Evolutionary conservation across 257 asterid species (phyloP).

Genomic region (Lycium barbarum): DNA sequence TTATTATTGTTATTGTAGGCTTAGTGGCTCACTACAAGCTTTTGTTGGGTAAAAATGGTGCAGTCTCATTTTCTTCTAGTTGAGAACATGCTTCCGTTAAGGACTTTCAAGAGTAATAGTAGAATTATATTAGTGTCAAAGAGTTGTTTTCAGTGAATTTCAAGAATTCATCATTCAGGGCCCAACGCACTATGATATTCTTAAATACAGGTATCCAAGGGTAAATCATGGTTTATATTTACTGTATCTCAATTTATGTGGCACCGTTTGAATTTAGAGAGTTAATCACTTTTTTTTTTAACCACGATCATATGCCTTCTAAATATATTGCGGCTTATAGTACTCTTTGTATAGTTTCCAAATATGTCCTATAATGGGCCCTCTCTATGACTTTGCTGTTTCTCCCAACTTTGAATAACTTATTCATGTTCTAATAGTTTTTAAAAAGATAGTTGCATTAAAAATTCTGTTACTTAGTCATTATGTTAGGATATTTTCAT

Average conservation of each 20-base stretch:
- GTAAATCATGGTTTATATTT: not conserved
- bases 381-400: not conserved
- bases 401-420: slow-evolving; percentile 6
- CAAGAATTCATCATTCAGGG: slow-evolving; percentile 29
- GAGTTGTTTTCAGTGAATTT: not conserved
- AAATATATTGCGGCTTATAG: not conserved
- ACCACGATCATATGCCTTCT: rapidly evolving
- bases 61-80: not conserved
- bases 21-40: not conserved
- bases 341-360: not conserved
- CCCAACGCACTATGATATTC: not conserved
- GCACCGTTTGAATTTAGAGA: not conserved
- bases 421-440: not conserved
- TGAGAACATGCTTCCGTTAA: not conserved
- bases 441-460: slow-evolving; percentile 10
- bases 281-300: not conserved
- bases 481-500: not conserved
- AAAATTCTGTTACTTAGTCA: not conserved
- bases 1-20: not conserved
- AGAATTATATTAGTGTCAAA: not conserved
- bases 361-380: not conserved
- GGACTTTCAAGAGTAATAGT: not conserved
- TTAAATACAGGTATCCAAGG: not conserved
- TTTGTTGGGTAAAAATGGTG: not conserved
- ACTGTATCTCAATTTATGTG: not conserved